A percentile compares a stretch with the other conserved stretches of the same genome.
Conservation (phyloP, 1,139 yeast genomes). For the Nakaseomyces sp. region DNA sequence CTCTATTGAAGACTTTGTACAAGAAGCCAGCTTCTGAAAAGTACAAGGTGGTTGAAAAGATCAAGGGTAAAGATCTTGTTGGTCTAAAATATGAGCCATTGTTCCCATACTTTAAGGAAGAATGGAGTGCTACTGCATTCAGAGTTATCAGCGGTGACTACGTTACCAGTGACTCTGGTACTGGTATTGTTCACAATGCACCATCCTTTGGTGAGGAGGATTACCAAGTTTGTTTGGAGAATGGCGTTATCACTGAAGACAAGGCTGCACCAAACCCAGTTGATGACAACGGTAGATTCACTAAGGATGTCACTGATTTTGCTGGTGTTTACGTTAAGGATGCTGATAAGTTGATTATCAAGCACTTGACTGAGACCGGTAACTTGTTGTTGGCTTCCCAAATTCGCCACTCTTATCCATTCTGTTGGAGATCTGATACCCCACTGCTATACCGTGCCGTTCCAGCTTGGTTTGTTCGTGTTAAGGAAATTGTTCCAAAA, state of each 20-base stretch:
- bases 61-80: constrained; percentile 68
- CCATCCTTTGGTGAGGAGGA: constrained; percentile 99
- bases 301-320: constrained; percentile 62
- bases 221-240: constrained; percentile 69
- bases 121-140: constrained; percentile 70
- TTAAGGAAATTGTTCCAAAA: constrained; percentile 75
- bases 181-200: constrained; percentile 97
- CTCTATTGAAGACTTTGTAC: constrained; percentile 71
- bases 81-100: constrained; percentile 78
- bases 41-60: constrained; percentile 68
- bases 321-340: constrained; percentile 87
- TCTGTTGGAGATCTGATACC: constrained; percentile 99
- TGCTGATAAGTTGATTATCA: constrained; percentile 87
- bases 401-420: constrained; percentile 92
- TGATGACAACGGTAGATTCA: constrained; percentile 84
- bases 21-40: constrained; percentile 92
- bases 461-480: constrained; percentile 97
- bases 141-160: constrained; percentile 72
- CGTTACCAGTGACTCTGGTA: constrained; percentile 92
- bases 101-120: constrained; percentile 69
- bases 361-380: constrained; percentile 69
- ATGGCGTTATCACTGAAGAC: constrained; percentile 65
- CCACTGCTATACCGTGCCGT: constrained; percentile 93
- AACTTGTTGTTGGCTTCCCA: constrained; percentile 69
- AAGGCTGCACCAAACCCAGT: constrained; percentile 84